Percentiles rank a stretch among this genome's conserved stretches.
These are phyloP conservation scores for Vitis hybrid DNA, from an alignment of 177 flowering plant genomes.

Conservation along the genomic window DNA sequence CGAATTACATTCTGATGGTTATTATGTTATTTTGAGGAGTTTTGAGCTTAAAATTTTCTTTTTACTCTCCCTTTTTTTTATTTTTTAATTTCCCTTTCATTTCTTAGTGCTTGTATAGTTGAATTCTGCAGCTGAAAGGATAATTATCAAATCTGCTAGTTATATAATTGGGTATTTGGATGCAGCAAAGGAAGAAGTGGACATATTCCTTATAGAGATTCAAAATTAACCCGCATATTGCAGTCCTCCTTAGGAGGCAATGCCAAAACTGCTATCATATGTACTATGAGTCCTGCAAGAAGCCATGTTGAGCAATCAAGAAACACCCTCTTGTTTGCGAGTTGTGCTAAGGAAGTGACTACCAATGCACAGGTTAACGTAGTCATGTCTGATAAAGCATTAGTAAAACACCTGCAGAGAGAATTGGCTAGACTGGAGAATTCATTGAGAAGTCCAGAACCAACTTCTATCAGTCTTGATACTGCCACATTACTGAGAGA, in stretches of 20 bases:
- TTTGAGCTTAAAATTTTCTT: too few species aligned
- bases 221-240: constrained; percentile 72
- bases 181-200: constrained; percentile 86
- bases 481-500: constrained; percentile 30
- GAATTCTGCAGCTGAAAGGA: too few species aligned
- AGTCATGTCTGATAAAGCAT: constrained; percentile 54
- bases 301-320: constrained; percentile 72
- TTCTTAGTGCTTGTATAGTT: too few species aligned
- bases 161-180: not conserved
- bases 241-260: constrained; percentile 68
- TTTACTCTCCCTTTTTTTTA: too few species aligned
- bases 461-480: constrained; percentile 16
- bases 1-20: too few species aligned
- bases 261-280: constrained; percentile 72
- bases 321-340: constrained; percentile 62
- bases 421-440: constrained; percentile 50
- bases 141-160: not conserved
- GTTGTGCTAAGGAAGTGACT: constrained; percentile 60
- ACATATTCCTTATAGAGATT: constrained; percentile 80
- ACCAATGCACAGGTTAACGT: constrained; percentile 62
- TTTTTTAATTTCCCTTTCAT: too few species aligned
- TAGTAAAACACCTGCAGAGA: constrained; percentile 55
- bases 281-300: constrained; percentile 73
- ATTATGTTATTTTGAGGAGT: too few species aligned
- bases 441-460: constrained; percentile 36